Base-by-base conservation (phyloP, 306 rosid species). In the Albizia julibrissin region DNA sequence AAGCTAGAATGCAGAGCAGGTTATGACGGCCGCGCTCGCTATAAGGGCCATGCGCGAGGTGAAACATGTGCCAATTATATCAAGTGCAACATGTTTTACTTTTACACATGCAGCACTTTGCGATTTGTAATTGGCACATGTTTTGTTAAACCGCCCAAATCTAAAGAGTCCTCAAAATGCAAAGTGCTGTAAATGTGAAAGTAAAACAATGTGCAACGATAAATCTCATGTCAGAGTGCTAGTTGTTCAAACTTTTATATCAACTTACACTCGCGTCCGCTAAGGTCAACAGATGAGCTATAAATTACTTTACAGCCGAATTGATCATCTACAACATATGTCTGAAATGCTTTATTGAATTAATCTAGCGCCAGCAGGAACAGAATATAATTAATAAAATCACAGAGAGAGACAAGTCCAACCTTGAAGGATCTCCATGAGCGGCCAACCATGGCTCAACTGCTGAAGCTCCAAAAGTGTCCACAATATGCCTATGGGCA, bases 371-470 rank as follows among this genome's bases (percentile, higher is more conserved):
- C 10, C 10, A 52, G 15, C 26, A 80, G 37, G 22, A 80, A 6
- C 37, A 77, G 44, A 46, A 69, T 54, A 73, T 49, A 69, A 80
- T 43, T 22, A 64, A 56, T 4, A 42, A 47, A 81, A 84, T 16
- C 78, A 75, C 62, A 69, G 15, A 26, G 74, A 13, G 46, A 40
- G 56, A n/a, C 13, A 87, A 86, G 54, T 16, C 40, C 27, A 65
- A 95, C 99, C 99, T 95, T 42, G 98, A 85, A 72, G 91, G 88
- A 80, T 95, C 96, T 56, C 92, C 97, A 86, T 95, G 99, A 33
- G 97, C 96, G 5, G 98, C 98, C 80, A 95, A 83, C 99, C 98
- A 95, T 10, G 99, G 98, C 79, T 95, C 99, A 12, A 93, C 94
- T 91, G 92, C 76, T 2, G 97, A 86, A 31, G 97, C 97, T 10